Evolutionary conservation across 2,329 filamentous ascomycete species (phyloP), one percentile per base, ranked within the genome.

Genomic region (Sporothrix variecibatus): DNA sequence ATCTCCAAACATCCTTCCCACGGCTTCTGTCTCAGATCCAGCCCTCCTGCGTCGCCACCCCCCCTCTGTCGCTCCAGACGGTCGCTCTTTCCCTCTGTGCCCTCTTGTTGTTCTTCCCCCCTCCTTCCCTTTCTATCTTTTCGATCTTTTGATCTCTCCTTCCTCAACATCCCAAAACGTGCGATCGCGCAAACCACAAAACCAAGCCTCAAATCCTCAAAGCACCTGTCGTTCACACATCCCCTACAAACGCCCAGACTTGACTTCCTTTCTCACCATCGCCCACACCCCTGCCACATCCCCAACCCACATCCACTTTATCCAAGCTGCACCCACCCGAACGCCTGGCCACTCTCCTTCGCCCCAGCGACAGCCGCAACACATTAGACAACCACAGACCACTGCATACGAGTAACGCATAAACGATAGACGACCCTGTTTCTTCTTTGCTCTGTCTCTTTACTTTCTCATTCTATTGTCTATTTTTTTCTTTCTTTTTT

Each of bases 1-100:
- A 60, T 73, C 71, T 53, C 60, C 60, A 72, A 72, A 72, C 60
- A 56, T 11, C 60, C 60, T 73, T 73, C 74, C 67, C 60, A 74
- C 74, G 31, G 72, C 74, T 62, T 51, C 68, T 73, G 74, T 75
- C 74, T 75, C 74, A 75, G 64, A 60, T 73, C 31, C 8, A 53
- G 49, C 43, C 68, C 72, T 71, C 72, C 72, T 74, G 56, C 56
- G 72, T 64, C 58, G 40, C 65, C 70, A 72, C 34, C 11, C 68
- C 34, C 11, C 68, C 8, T 60, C 34, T 49, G 11, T 17, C 7
- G 31, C n/a, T n/a, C n/a, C n/a, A n/a, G n/a, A 46, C 46, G 26
- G 43, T 49, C 43, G 43, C 43, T 58, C 51, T 71, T 26, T 28
- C 38, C 46, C 65, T 70, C 20, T 53, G 2, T 43, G 31, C 20